Percentiles rank a stretch among this genome's conserved stretches.
phyloP scores from a whole-genome alignment of 2,329 filamentous ascomycete species.

The Microcyclosporella mali region DNA sequence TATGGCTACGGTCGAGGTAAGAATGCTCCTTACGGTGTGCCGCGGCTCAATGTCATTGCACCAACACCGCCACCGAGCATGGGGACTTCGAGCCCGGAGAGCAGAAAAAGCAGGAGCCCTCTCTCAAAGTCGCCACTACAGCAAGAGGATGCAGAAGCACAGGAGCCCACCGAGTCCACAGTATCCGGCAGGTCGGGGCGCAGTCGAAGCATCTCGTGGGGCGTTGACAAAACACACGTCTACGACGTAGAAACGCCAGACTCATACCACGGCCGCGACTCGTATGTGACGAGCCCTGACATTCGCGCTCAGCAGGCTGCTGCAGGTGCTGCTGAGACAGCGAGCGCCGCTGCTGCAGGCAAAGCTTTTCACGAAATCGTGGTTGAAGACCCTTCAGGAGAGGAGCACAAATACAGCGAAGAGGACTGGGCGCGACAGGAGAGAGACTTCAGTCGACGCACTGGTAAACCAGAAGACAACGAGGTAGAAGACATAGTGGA shows the following conservation, averaged over 20 bases:
- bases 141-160: slow-evolving; percentile 12
- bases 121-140: slow-evolving; percentile 31
- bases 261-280: slow-evolving; percentile 24
- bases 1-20: slow-evolving; percentile 15
- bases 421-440: slow-evolving; percentile 13
- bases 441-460: background rate
- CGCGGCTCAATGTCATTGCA: slow-evolving; percentile 51
- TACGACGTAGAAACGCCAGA: slow-evolving; percentile 44
- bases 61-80: slow-evolving; percentile 51
- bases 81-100: slow-evolving; percentile 30
- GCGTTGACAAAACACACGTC: slow-evolving; percentile 41
- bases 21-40: slow-evolving; percentile 36
- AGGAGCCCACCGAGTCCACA: slow-evolving; percentile 7
- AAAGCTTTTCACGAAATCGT: slow-evolving; percentile 34
- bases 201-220: slow-evolving; percentile 41
- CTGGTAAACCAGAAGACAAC: slow-evolving; percentile 11
- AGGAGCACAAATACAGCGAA: slow-evolving; percentile 29
- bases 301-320: slow-evolving; percentile 6
- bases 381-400: slow-evolving; percentile 34
- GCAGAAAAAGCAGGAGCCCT: slow-evolving; percentile 29
- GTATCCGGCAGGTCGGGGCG: slow-evolving; percentile 16
- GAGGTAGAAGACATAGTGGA: slow-evolving; percentile 8
- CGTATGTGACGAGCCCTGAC: slow-evolving; percentile 20
- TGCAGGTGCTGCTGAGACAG: slow-evolving; percentile 7
- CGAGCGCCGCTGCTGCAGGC: slow-evolving; percentile 10